A percentile compares a stretch with the other conserved stretches of the same genome.
phyloP scores from a whole-genome alignment of 2,329 filamentous ascomycete genomes.

The Exophiala bonariae region DNA sequence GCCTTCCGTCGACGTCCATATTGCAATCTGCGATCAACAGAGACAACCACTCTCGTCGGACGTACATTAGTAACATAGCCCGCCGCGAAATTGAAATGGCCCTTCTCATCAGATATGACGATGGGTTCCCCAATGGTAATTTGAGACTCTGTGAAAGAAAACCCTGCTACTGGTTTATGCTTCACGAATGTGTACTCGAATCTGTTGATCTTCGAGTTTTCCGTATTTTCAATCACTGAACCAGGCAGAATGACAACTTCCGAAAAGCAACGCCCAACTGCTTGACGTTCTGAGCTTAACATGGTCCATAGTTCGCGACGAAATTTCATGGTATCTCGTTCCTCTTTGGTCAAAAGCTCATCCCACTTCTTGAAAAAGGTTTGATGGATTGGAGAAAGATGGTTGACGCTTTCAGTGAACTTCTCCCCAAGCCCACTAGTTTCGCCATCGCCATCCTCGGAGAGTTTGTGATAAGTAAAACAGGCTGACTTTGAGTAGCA shows the following conservation, averaged over 20 bases:
- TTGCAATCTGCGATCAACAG: constrained; percentile 85
- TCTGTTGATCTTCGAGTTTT: constrained; percentile 82
- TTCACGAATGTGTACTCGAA: constrained; percentile 86
- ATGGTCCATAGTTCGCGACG: constrained; percentile 95
- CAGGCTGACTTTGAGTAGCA: constrained; percentile 92
- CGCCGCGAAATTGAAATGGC: constrained; percentile 91
- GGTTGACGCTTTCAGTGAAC: constrained; percentile 77
- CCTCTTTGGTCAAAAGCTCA: constrained; percentile 86
- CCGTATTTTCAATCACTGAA: constrained; percentile 67
- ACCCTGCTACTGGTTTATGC: constrained; percentile 57
- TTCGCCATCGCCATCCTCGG: constrained; percentile 79
- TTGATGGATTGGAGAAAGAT: constrained; percentile 72
- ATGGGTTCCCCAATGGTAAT: constrained; percentile 84
- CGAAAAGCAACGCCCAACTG: constrained; percentile 83
- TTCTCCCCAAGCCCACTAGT: constrained; percentile 77
- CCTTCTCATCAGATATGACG: constrained; percentile 92
- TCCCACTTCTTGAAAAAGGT: constrained; percentile 97
- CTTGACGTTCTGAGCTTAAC: constrained; percentile 83
- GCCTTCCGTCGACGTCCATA: constrained; percentile 74
- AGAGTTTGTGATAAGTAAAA: constrained; percentile 89
- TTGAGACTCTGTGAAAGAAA: constrained; percentile 91
- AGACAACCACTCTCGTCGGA: constrained; percentile 76
- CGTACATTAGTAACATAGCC: constrained; percentile 81
- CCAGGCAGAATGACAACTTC: constrained; percentile 81
- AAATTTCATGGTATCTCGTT: constrained; percentile 83